Conservation (phyloP, 2,329 filamentous ascomycete species). For the Penicillium sp. region DNA sequence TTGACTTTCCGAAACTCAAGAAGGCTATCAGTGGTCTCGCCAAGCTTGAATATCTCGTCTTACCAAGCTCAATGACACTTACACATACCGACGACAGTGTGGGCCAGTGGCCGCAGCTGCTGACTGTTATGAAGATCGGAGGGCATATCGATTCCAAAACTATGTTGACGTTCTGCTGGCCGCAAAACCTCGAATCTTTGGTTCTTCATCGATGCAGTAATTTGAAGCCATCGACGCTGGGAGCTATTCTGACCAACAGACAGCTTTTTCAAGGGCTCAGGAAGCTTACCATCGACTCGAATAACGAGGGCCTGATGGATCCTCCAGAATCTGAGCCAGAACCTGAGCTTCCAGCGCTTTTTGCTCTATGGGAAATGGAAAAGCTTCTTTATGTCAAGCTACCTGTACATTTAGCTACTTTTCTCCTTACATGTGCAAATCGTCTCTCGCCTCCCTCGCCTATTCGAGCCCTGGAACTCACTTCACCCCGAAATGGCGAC, state of each 20-base stretch:
- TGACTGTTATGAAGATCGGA: neutral
- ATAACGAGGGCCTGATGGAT: neutral
- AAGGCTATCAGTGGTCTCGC: conserved; percentile 54
- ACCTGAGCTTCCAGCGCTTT: neutral
- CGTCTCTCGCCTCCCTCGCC: neutral
- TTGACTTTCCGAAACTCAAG: conserved; percentile 55
- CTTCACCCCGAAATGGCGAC: neutral
- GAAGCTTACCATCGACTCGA: neutral
- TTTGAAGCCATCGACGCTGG: neutral
- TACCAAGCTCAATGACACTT: conserved; percentile 34
- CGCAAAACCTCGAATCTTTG: neutral
- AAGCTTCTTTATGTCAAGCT: neutral
- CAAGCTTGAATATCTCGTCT: conserved; percentile 50
- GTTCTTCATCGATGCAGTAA: neutral
- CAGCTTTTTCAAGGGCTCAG: neutral
- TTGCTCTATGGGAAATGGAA: neutral
- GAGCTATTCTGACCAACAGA: neutral
- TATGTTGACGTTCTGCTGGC: neutral
- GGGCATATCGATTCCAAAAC: neutral
- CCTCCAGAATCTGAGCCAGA: neutral
- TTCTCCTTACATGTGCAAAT: neutral
- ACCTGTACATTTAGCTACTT: neutral
- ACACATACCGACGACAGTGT: neutral
- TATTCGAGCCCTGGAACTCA: neutral
- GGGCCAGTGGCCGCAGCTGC: conserved; percentile 3